Percentiles rank a stretch among this genome's conserved stretches.
These are phyloP conservation scores for Chrysoporthe deuterocubensis DNA, from an alignment of 2,329 filamentous ascomycete genomes.

Conservation along the genomic window DNA sequence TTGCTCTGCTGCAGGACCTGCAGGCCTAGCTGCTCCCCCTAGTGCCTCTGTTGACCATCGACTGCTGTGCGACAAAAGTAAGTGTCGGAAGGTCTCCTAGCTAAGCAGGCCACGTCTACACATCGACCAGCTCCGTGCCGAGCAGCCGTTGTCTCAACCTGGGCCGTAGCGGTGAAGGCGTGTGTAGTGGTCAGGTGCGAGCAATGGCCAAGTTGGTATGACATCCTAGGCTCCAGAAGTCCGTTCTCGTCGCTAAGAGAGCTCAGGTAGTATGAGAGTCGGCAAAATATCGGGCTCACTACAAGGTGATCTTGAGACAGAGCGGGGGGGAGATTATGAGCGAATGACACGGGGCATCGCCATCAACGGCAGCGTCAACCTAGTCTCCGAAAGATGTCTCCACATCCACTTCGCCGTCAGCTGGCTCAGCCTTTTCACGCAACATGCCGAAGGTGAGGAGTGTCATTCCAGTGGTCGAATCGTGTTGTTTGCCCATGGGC, in stretches of 20 bases:
- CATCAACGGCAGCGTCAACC: neutral
- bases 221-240: neutral
- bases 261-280: neutral
- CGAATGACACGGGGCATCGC: neutral
- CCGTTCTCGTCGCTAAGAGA: neutral
- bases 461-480: constrained; percentile 18
- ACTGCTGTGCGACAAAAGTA: neutral
- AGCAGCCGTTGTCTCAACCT: constrained; percentile 2
- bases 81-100: neutral
- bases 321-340: neutral
- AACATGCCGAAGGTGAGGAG: neutral
- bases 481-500: constrained; percentile 9
- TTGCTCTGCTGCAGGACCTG: neutral
- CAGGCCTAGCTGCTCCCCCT: neutral
- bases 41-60: neutral
- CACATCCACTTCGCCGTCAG: neutral
- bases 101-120: neutral
- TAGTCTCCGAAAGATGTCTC: constrained; percentile 3
- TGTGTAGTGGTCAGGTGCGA: neutral
- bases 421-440: neutral
- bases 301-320: neutral
- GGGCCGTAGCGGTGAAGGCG: constrained; percentile 1
- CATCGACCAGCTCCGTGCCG: neutral
- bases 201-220: neutral
- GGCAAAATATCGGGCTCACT: neutral